These are phyloP conservation scores for Petunia hybrid DNA, from an alignment of 305 asterid genomes.

Conservation along the genomic window DNA sequence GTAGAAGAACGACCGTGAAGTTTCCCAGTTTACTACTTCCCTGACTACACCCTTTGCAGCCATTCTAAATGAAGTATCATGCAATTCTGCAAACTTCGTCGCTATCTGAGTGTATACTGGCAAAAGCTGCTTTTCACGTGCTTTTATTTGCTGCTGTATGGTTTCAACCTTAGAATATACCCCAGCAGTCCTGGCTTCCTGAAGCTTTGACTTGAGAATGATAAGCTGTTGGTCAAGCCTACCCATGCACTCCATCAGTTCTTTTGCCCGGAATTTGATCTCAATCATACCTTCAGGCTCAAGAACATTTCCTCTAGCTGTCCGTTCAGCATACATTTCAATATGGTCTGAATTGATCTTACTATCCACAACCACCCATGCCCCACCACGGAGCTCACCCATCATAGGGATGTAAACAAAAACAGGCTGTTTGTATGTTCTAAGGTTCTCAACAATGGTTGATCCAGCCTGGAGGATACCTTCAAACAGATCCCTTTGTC, in stretches of 20 bases:
- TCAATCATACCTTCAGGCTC: slow-evolving; percentile 98
- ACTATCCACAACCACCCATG: slow-evolving; percentile 98
- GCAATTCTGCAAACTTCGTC: slow-evolving; percentile 91
- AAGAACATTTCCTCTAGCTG: slow-evolving; percentile 95
- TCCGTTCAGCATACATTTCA: slow-evolving; percentile 93
- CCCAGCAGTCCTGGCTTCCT: slow-evolving; percentile 51
- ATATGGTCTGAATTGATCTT: slow-evolving; percentile 91
- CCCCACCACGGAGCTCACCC: slow-evolving; percentile 99
- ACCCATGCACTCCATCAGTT: slow-evolving; percentile 92
- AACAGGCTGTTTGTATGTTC: slow-evolving; percentile 86
- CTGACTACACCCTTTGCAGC: slow-evolving; percentile 89
- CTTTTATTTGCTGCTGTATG: slow-evolving; percentile 63
- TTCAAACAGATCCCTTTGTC: slow-evolving; percentile 98
- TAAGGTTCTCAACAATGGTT: slow-evolving; percentile 88
- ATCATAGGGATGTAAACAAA: slow-evolving; percentile 91
- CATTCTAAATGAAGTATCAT: slow-evolving; percentile 93
- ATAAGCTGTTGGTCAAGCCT: slow-evolving; percentile 81
- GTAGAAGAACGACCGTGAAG: slow-evolving; percentile 79
- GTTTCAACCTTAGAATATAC: slow-evolving; percentile 43
- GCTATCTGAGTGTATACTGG: slow-evolving; percentile 94
- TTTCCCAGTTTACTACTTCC: slow-evolving; percentile 79
- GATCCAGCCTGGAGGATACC: slow-evolving; percentile 99
- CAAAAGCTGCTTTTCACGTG: slow-evolving; percentile 86
- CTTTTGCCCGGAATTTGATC: slow-evolving; percentile 84
- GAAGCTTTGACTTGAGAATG: slow-evolving; percentile 59